Evolutionary conservation across 257 asterid genomes (phyloP), one percentile per base, ranked within the genome.

Genomic region (Parsonsia alboflavescens): DNA sequence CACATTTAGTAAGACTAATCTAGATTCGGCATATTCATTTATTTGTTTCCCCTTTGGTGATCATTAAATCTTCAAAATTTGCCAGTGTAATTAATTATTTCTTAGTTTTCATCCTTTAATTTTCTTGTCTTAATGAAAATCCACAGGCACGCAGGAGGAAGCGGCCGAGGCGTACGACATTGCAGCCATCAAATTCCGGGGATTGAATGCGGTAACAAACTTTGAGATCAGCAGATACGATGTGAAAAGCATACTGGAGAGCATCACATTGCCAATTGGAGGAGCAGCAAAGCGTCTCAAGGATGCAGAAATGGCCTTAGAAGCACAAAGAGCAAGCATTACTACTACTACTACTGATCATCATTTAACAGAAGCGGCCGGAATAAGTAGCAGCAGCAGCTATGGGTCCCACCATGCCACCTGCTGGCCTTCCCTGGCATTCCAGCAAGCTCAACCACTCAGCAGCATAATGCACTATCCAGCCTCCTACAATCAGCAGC

Each of bases 161-260:
- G 98, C 98, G 13, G 97, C 98, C 0, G 97, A 90, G 76, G 98
- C 98, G 4, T 93, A 93, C 21, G 98, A 93, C 85, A 93, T 93
- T 0, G 98, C 98, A 10, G 98, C 98, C 42, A 93, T 93, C 39
- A 93, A 88, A 67, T 93, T 93, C 72, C 94, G 97, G 0, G 98
- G 97, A 62, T 78, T 90, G 3, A 93, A 84, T 0, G 98, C 97
- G 0, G 98, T 93, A 0, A 93, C 98, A 0, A 93, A 93, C 82
- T 93, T 93, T 33, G 98, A 93, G 36, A 90, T 92, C 9, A 89
- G 73, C 50, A 81, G 98, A 9, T 93, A 93, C 24, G 98, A 93
- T 2, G 98, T 93, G 36, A 93, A 90, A 75, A 86, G 91, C 85
- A 93, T 93, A 74, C 80, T 90, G 0, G 97, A 93, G 4, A 93